Evolutionary conservation across 139 green algal species (phyloP).

Genomic region (Picochlorum costavermella): DNA sequence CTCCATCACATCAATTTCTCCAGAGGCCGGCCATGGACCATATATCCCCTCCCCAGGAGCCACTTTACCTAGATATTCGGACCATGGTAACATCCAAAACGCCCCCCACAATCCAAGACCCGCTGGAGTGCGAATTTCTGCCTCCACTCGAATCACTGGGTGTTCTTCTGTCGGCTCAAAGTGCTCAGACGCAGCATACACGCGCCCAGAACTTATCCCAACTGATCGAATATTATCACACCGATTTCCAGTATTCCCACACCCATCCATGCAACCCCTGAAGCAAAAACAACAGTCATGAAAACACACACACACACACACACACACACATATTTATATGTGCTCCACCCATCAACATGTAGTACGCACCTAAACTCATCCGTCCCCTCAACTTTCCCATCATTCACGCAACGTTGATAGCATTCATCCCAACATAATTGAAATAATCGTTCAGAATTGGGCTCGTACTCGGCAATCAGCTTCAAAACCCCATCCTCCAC

Average conservation of each 20-base stretch:
- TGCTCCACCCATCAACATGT: too few species aligned
- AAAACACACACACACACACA: too few species aligned
- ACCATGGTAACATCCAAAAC: conserved; percentile 25
- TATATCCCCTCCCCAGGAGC: conserved; percentile 17
- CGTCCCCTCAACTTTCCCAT: not conserved
- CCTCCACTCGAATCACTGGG: conserved; percentile 4
- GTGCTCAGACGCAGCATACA: not conserved
- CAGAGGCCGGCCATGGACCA: conserved; percentile 14
- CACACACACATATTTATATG: too few species aligned
- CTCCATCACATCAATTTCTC: conserved; percentile 28
- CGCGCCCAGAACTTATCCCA: not conserved
- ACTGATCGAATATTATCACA: not conserved
- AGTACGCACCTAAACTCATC: too few species aligned
- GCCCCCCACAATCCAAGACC: conserved; percentile 19
- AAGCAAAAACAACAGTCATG: too few species aligned
- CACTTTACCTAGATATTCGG: not conserved
- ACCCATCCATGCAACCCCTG: not conserved
- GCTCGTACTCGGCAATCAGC: conserved; percentile 5
- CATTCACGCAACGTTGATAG: conserved; percentile 1
- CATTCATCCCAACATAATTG: conserved; percentile 1
- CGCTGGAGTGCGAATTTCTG: conserved; percentile 5
- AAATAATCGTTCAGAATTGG: not conserved
- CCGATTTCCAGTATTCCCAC: not conserved
- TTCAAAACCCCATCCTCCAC: conserved; percentile 4
- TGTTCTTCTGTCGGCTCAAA: not conserved